A percentile compares a stretch with the other conserved stretches of the same genome.
Evolutionary conservation across 73 alveolate genomes (phyloP).

Genomic region (Durusdinium trenchii): DNA sequence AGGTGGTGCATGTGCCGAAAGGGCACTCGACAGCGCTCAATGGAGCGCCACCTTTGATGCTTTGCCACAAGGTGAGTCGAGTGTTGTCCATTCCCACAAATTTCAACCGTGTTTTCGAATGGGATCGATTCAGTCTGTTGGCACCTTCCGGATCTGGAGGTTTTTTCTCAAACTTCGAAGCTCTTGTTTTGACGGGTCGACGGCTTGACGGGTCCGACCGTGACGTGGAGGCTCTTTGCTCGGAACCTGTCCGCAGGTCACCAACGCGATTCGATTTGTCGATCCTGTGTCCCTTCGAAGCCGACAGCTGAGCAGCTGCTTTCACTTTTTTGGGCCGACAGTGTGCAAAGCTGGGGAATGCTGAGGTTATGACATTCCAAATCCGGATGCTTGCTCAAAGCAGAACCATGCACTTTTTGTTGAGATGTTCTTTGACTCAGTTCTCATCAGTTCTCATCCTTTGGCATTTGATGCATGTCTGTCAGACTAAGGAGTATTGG

Average conservation of each 20-base stretch:
- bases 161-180: too few species aligned
- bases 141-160: background rate
- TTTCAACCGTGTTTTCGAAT: background rate
- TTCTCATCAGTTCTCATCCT: background rate
- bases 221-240: too few species aligned
- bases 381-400: constrained; percentile 3
- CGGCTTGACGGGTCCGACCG: too few species aligned
- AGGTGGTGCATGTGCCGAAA: constrained; percentile 85
- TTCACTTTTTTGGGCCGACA: background rate
- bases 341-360: too few species aligned
- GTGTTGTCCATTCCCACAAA: background rate
- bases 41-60: constrained; percentile 71
- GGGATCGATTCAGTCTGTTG: background rate
- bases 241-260: constrained; percentile 16
- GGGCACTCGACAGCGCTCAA: constrained; percentile 70
- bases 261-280: constrained; percentile 53
- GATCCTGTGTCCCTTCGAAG: constrained; percentile 56
- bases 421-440: background rate
- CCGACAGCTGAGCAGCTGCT: too few species aligned
- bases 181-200: too few species aligned
- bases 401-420: background rate
- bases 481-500: constrained; percentile 51
- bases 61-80: constrained; percentile 73
- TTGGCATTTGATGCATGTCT: background rate
- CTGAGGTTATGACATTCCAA: constrained; percentile 65